Base-by-base conservation (phyloP, 345 rosid species). In the Conringia planisiliqua region DNA sequence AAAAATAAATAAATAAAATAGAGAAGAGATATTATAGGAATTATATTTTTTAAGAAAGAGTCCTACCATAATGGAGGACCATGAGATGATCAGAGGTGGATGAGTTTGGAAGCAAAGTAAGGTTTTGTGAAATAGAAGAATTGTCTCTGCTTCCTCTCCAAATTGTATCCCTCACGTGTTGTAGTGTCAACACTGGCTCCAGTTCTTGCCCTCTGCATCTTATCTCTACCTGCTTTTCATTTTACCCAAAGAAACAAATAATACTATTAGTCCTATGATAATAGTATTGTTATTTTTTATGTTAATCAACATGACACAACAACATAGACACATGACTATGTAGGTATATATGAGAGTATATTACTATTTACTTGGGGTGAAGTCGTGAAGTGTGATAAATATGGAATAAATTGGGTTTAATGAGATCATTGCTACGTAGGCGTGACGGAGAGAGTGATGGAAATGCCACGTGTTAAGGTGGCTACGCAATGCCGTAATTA, bases 131-230 rank as follows among this genome's bases (percentile, higher is more conserved):
- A 20, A 12, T 4, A 66, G 63, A 66, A 60, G 63, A 42, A 66
- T 5, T 78, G 46, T 62, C 60, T 73, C 71, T 27, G 83, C 68
- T 38, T 88, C 85, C 70, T 79, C 87, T 89, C 99, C 99, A 96
- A 20, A 92, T 85, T 78, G 86, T 59, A 82, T 96, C 99, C 77
- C 99, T 89, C 64, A 96, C 98, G 69, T 96, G 95, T 91, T 90
- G 95, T 83, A 96, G 70, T 76, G 97, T 92, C 86, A 88, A 86
- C 85, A 74, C 75, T 62, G 90, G 97, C 65, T n/a, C 82, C 20
- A 96, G 97, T 76, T 88, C 82, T 76, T 92, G 90, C 78, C 98
- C 99, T 84, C 89, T 89, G 80, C 99, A 96, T 78, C 81, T 89
- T 82, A 96, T 96, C 82, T 89, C 98, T 72, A 96, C 77, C 99